A percentile compares a stretch with the other conserved stretches of the same genome.
Conservation (phyloP, 2,329 filamentous ascomycete species). For the Phaeosphaeriaceae sp. region DNA sequence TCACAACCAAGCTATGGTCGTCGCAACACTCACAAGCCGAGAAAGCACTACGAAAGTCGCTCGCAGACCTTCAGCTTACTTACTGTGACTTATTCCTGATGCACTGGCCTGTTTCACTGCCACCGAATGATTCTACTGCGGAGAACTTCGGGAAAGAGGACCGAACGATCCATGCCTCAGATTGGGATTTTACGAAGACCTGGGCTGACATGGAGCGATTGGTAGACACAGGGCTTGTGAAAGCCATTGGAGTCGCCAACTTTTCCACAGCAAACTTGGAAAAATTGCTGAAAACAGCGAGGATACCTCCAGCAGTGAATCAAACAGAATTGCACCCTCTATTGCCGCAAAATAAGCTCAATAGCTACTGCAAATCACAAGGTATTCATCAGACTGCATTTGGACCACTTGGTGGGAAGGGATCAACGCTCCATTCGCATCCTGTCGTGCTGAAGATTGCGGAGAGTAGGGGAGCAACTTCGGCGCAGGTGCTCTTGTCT, state of each 20-base stretch:
- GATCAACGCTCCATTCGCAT: conserved; percentile 3
- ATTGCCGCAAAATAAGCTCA: conserved; percentile 13
- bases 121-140: not conserved
- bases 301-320: conserved; percentile 21
- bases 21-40: conserved; percentile 75
- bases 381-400: conserved; percentile 18
- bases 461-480: conserved; percentile 65
- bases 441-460: conserved; percentile 63
- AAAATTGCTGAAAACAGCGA: conserved; percentile 54
- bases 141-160: conserved; percentile 9
- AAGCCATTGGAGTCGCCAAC: conserved; percentile 27
- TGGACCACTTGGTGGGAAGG: conserved; percentile 12
- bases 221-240: conserved; percentile 33
- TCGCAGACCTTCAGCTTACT: conserved; percentile 78
- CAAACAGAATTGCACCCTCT: conserved; percentile 23
- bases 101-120: conserved; percentile 63
- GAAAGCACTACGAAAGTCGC: conserved; percentile 72
- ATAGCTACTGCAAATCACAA: conserved; percentile 9
- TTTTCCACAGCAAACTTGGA: conserved; percentile 48
- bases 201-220: conserved; percentile 41
- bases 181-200: conserved; percentile 15
- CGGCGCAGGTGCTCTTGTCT: conserved; percentile 75
- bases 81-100: conserved; percentile 88
- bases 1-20: conserved; percentile 84
- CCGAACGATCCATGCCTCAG: not conserved